phyloP scores from a whole-genome alignment of 345 rosid species.

The Kernera saxatilis region DNA sequence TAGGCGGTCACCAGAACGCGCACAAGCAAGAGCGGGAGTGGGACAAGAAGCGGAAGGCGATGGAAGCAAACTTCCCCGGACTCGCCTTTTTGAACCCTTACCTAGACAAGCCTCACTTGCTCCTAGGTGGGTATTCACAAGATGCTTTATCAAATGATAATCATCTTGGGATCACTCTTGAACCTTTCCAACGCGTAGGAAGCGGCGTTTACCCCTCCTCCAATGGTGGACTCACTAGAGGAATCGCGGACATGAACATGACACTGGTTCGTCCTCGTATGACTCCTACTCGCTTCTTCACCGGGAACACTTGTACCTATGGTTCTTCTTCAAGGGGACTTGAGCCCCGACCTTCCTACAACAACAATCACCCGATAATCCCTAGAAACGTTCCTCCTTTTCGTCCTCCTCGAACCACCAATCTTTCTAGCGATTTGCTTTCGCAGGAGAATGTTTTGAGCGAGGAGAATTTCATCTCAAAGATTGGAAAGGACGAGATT shows the following conservation, averaged over 20 bases:
- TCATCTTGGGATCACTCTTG: constrained; percentile 32
- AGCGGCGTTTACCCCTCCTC: background rate
- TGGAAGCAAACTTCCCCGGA: constrained; percentile 10
- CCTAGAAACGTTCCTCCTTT: constrained; percentile 6
- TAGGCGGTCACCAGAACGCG: constrained; percentile 96
- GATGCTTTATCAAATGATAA: constrained; percentile 28
- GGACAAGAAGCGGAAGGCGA: constrained; percentile 27
- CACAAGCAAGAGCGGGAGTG: constrained; percentile 78
- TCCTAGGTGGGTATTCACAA: constrained; percentile 30
- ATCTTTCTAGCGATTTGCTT: background rate
- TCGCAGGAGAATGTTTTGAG: background rate
- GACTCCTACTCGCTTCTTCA: constrained; percentile 22
- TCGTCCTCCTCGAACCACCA: constrained; percentile 6
- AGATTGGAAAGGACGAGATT: constrained; percentile 2
- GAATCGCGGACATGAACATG: constrained; percentile 1
- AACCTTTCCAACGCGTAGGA: background rate
- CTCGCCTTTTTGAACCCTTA: background rate
- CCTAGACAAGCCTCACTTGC: constrained; percentile 25
- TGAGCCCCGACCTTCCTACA: background rate
- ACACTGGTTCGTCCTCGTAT: background rate
- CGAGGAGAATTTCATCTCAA: constrained; percentile 26
- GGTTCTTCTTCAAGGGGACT: background rate
- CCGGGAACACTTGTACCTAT: constrained; percentile 1
- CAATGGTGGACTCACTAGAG: background rate
- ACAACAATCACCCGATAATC: background rate